phyloP scores from a whole-genome alignment of 2,329 filamentous ascomycete genomes.

The Stagonosporopsis vannaccii region DNA sequence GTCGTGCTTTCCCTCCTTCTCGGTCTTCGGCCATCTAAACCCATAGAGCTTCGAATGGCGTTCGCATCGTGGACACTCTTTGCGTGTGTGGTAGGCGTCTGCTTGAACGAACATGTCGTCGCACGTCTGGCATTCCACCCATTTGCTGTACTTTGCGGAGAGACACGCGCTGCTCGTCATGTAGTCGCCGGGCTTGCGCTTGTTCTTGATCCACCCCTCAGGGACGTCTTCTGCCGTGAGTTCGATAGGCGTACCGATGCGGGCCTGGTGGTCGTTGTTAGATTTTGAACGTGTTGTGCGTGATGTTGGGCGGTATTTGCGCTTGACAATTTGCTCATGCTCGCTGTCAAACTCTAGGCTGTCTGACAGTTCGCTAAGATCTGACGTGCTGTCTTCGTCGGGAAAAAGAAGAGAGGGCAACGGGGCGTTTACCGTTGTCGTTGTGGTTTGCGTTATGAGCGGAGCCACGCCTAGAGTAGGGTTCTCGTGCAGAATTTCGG shows the following conservation, averaged over 20 bases:
- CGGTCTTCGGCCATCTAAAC: constrained; percentile 94
- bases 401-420: constrained; percentile 35
- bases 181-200: constrained; percentile 64
- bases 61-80: constrained; percentile 90
- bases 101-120: constrained; percentile 82
- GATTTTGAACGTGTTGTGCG: constrained; percentile 49
- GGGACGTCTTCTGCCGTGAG: constrained; percentile 27
- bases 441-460: constrained; percentile 37
- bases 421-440: constrained; percentile 39
- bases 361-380: constrained; percentile 51
- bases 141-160: constrained; percentile 76
- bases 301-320: constrained; percentile 37
- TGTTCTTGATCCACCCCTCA: constrained; percentile 36
- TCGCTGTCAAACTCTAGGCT: constrained; percentile 50
- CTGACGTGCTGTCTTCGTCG: constrained; percentile 45
- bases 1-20: constrained; percentile 77
- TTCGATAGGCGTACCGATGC: constrained; percentile 40
- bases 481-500: constrained; percentile 28
- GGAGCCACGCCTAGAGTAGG: constrained; percentile 40
- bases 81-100: constrained; percentile 83
- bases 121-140: constrained; percentile 91
- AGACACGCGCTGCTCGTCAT: constrained; percentile 79
- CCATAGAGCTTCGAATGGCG: constrained; percentile 96
- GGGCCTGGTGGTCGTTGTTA: constrained; percentile 36
- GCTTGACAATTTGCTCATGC: constrained; percentile 45